A percentile compares a stretch with the other conserved stretches of the same genome.
Evolutionary conservation across 164 flowering plant genomes (phyloP).

Genomic region (Santalum album): DNA sequence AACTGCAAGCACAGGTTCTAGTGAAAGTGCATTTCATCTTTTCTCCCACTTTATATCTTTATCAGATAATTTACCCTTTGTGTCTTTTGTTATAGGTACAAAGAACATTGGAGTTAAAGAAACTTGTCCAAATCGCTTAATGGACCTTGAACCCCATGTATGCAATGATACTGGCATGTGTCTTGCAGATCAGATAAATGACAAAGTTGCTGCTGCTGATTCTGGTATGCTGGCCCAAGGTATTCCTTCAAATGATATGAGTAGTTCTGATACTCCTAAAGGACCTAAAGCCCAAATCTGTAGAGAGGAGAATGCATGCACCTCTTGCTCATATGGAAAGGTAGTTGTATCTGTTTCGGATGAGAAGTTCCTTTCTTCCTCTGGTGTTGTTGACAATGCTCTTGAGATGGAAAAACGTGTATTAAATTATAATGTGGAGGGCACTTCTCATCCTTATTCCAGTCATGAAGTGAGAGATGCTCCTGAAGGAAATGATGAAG

Average conservation of each 20-base stretch:
- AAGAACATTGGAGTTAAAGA: slow-evolving; percentile 1
- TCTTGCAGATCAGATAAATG: neutral
- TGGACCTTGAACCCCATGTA: neutral
- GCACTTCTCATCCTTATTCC: neutral
- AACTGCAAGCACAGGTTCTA: slow-evolving; percentile 21
- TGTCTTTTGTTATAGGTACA: slow-evolving; percentile 2
- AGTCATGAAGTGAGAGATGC: slow-evolving; percentile 2
- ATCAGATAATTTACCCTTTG: neutral
- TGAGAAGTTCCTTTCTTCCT: slow-evolving; percentile 4
- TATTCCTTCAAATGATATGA: slow-evolving; percentile 12
- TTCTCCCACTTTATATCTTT: neutral
- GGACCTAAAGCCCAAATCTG: slow-evolving; percentile 8
- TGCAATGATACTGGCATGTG: neutral
- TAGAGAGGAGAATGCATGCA: neutral
- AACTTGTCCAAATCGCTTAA: slow-evolving; percentile 8
- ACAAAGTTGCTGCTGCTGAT: slow-evolving; percentile 12
- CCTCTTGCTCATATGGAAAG: slow-evolving; percentile 6
- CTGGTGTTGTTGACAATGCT: slow-evolving; percentile 4
- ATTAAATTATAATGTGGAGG: slow-evolving; percentile 3
- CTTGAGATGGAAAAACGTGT: slow-evolving; percentile 4
- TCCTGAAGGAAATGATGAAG: slow-evolving; percentile 5
- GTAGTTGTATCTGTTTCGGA: slow-evolving; percentile 13
- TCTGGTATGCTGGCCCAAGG: slow-evolving; percentile 11
- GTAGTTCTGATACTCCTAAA: slow-evolving; percentile 16
- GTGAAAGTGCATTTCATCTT: neutral